Evolutionary conservation across 805 yeast species (phyloP).

Genomic region (Kluyveromyces nonfermentans): DNA sequence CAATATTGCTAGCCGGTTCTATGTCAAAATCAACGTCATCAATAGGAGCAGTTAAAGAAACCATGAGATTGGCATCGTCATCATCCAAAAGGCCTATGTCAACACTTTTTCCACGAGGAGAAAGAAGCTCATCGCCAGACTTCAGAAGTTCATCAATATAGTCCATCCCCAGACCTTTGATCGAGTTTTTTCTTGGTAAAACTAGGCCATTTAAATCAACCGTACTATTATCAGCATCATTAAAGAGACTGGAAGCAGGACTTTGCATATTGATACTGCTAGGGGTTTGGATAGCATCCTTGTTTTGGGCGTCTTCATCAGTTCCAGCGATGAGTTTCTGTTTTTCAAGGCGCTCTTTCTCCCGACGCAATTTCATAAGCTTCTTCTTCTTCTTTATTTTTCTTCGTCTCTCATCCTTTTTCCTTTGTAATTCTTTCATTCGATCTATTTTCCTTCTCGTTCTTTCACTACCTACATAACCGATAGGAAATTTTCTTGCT

Average conservation of each 20-base stretch:
- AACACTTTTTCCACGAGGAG: slow-evolving; percentile 10
- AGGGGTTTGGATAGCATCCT: neutral
- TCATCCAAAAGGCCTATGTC: slow-evolving; percentile 16
- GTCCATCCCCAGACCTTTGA: slow-evolving; percentile 24
- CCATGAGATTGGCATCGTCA: slow-evolving; percentile 25
- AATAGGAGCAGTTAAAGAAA: slow-evolving; percentile 29
- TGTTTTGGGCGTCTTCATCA: slow-evolving; percentile 2
- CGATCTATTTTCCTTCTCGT: slow-evolving; percentile 28
- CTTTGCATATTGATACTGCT: slow-evolving; percentile 1
- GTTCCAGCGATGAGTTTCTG: slow-evolving; percentile 6
- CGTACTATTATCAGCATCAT: neutral
- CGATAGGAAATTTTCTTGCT: slow-evolving; percentile 27
- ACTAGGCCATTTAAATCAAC: slow-evolving; percentile 1
- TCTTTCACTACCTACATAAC: slow-evolving; percentile 29
- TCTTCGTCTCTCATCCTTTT: slow-evolving; percentile 27
- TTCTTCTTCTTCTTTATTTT: slow-evolving; percentile 28
- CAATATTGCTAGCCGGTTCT: slow-evolving; percentile 13
- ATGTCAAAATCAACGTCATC: slow-evolving; percentile 13
- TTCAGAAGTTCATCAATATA: slow-evolving; percentile 24
- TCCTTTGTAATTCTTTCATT: slow-evolving; percentile 28
- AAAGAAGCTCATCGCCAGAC: slow-evolving; percentile 5
- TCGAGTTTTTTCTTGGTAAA: slow-evolving; percentile 17
- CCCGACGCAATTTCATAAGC: slow-evolving; percentile 23
- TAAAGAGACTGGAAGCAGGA: slow-evolving; percentile 1
- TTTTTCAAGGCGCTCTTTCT: slow-evolving; percentile 24